Base-by-base conservation (phyloP, 2,329 filamentous ascomycete genomes). In the Nigrograna mackinnonii region DNA sequence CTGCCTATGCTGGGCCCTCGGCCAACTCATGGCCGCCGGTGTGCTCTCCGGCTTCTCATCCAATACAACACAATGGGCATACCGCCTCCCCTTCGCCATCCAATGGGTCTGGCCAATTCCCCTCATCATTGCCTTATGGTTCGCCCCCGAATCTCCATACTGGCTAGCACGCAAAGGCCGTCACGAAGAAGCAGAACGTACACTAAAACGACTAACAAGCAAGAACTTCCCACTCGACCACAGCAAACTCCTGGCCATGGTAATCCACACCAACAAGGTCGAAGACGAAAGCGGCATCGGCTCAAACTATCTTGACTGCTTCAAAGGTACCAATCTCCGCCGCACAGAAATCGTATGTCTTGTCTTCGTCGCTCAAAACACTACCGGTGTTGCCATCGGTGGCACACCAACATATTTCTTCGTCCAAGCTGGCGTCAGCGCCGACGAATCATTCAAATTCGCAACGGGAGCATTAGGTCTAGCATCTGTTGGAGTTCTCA, bases 1-100 rank as follows among this genome's bases (percentile, higher is more conserved):
- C 64, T 81, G 84, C 67, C 83, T 84, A 80, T 82, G 80, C 70
- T 85, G 81, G 81, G 78, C 80, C 14, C 79, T 85, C 57, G 82
- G 81, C 20, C 62, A 67, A 22, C 84, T 85, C 58, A 81, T 85
- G 44, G 81, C 84, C 18, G 77, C 73, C 22, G 80, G 67, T 45
- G 73, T 80, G 46, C 78, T 77, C 39, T 84, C 79, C 61, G 57
- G 64, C 35, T 83, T 81, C 69, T 71, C 81, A 57, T 35, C 57
- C 41, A 57, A 70, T 57, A 71, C 64, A 14, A 12, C 37, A 3
- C 11, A n/a, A 11, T 14, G 13, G 11, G 37, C n/a, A 6, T 39
- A 31, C 26, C 13, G 39, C n/a, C 11, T 64, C 11, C 61, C 61
- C 5, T 55, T 64, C 41, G 61, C 59, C 30, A 63, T 60, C 31